A percentile compares a stretch with the other conserved stretches of the same genome.
phyloP scores from a whole-genome alignment of 768 basidiomycete species.

The Mrakia gelida region DNA sequence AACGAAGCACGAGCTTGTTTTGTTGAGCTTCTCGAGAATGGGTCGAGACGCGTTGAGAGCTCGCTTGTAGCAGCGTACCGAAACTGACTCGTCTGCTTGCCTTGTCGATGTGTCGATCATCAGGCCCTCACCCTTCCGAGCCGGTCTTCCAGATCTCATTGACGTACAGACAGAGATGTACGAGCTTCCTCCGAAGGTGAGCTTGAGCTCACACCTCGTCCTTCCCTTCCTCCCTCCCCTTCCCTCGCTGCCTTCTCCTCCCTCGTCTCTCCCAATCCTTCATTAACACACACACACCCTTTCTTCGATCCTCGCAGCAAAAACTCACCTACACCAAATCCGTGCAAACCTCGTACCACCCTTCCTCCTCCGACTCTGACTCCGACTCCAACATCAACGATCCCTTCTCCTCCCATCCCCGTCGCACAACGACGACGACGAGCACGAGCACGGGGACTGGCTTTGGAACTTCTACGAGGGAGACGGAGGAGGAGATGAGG shows the following conservation, averaged over 20 bases:
- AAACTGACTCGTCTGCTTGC: not conserved
- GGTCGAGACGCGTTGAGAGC: too few relatives aligned
- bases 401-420: slow-evolving; percentile 33
- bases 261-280: not conserved
- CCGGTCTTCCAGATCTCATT: slow-evolving; percentile 63
- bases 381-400: slow-evolving; percentile 52
- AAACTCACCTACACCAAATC: slow-evolving; percentile 44
- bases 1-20: not conserved
- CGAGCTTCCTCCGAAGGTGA: slow-evolving; percentile 78
- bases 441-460: slow-evolving; percentile 42
- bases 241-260: not conserved
- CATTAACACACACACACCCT: too few relatives aligned
- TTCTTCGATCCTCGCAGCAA: slow-evolving; percentile 11
- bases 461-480: slow-evolving; percentile 35
- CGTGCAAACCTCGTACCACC: slow-evolving; percentile 40
- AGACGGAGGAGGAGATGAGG: slow-evolving; percentile 68
- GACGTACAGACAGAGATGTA: slow-evolving; percentile 86
- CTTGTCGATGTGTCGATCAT: not conserved
- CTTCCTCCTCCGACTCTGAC: slow-evolving; percentile 42
- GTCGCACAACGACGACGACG: not conserved
- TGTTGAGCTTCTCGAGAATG: not conserved
- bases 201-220: slow-evolving; percentile 21
- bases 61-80: too few relatives aligned
- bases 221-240: not conserved
- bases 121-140: slow-evolving; percentile 8